Conservation (phyloP, 164 flowering plant genomes). For the Pachysandra terminalis region DNA sequence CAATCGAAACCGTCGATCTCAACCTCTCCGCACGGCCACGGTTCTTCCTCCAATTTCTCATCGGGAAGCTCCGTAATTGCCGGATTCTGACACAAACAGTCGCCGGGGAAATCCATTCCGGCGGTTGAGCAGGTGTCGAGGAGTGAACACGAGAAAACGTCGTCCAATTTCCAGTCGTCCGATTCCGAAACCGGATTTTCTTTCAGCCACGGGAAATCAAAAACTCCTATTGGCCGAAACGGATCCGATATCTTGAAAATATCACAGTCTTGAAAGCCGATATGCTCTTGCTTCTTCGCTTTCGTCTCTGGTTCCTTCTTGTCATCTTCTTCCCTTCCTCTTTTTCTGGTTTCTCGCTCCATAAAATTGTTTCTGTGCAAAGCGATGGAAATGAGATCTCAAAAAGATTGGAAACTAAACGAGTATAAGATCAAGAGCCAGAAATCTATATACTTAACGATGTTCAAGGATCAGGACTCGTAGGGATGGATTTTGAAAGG, state of each 20-base stretch:
- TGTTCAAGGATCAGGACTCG: no score
- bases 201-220: slow-evolving; percentile 35
- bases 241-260: neutral
- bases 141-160: slow-evolving; percentile 11
- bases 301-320: neutral
- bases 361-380: neutral
- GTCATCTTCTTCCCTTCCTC: slow-evolving; percentile 12
- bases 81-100: neutral
- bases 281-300: neutral
- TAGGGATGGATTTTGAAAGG: neutral
- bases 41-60: slow-evolving; percentile 1
- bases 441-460: no score
- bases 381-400: neutral
- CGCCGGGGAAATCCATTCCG: neutral
- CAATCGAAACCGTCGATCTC: slow-evolving; percentile 18
- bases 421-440: neutral
- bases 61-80: neutral
- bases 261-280: neutral
- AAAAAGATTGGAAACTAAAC: neutral
- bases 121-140: neutral
- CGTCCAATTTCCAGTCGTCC: slow-evolving; percentile 22
- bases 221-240: slow-evolving; percentile 15
- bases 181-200: slow-evolving; percentile 21
- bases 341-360: slow-evolving; percentile 23
- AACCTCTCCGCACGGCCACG: slow-evolving; percentile 7